These are phyloP conservation scores for Prunus armeniaca DNA, from an alignment of 306 rosid species.

Conservation along the genomic window DNA sequence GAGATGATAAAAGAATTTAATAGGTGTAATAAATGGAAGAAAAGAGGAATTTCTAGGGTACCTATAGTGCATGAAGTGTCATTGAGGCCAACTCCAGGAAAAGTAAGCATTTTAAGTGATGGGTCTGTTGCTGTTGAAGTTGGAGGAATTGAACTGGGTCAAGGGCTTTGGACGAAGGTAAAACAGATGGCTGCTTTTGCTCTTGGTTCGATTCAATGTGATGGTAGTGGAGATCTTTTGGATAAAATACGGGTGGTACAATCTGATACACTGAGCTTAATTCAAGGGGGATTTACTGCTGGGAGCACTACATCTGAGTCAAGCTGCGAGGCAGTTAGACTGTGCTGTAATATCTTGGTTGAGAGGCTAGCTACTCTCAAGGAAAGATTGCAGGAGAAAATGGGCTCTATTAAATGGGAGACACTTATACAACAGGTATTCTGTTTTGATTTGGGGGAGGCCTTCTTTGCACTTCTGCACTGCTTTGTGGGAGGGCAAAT, in stretches of 20 bases:
- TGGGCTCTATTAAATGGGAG: conserved; percentile 69
- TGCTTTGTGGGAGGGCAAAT: not conserved
- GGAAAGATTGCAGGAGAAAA: conserved; percentile 51
- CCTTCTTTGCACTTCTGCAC: not conserved
- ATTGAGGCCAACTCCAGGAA: conserved; percentile 73
- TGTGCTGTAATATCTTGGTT: conserved; percentile 71
- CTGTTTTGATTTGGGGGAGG: not conserved
- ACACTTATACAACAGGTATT: conserved; percentile 68
- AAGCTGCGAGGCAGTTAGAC: conserved; percentile 82
- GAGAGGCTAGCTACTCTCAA: conserved; percentile 70
- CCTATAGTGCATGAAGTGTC: conserved; percentile 46
- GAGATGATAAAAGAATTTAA: conserved; percentile 61
- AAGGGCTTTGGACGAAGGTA: conserved; percentile 98
- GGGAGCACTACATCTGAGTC: conserved; percentile 97
- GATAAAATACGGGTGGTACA: conserved; percentile 74
- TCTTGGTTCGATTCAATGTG: conserved; percentile 57
- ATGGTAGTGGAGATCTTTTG: conserved; percentile 40
- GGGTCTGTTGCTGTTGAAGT: conserved; percentile 85
- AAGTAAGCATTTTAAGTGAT: conserved; percentile 67
- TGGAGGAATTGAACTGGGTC: conserved; percentile 93
- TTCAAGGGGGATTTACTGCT: conserved; percentile 84
- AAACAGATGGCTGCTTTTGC: conserved; percentile 83
- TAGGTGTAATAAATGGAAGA: conserved; percentile 59
- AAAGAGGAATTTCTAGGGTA: conserved; percentile 80
- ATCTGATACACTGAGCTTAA: conserved; percentile 71